phyloP scores from a whole-genome alignment of 2,329 filamentous ascomycete species.

The Pseudogymnoascus sp. region DNA sequence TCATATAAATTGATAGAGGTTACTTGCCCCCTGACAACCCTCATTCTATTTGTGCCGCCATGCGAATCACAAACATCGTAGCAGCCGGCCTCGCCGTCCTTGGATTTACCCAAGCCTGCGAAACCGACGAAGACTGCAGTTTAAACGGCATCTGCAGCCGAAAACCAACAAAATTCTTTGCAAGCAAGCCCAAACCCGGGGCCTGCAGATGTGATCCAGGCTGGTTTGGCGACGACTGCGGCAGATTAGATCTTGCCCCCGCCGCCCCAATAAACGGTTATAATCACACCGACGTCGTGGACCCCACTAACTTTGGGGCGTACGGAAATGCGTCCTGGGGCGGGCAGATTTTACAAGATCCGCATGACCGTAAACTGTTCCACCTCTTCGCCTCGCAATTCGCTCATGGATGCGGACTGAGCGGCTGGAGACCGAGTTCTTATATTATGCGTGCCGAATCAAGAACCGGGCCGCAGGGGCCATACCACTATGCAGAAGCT shows the following conservation, averaged over 20 bases:
- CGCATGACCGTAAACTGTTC: constrained; percentile 30
- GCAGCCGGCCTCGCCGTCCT: background rate
- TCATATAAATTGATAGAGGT: background rate
- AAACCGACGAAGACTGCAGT: constrained; percentile 31
- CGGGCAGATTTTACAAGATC: constrained; percentile 38
- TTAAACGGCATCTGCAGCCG: constrained; percentile 32
- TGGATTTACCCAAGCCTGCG: background rate
- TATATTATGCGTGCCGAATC: constrained; percentile 40
- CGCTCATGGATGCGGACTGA: constrained; percentile 37
- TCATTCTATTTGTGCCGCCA: background rate
- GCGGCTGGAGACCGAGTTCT: constrained; percentile 40
- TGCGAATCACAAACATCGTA: background rate
- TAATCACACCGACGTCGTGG: constrained; percentile 32
- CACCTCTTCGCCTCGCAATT: constrained; percentile 41
- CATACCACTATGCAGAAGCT: constrained; percentile 35
- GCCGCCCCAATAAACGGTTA: constrained; percentile 36
- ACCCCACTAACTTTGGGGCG: background rate
- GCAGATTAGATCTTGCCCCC: constrained; percentile 37
- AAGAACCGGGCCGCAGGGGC: constrained; percentile 34
- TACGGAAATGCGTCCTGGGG: constrained; percentile 40
- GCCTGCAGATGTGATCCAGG: constrained; percentile 31
- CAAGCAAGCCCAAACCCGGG: constrained; percentile 13
- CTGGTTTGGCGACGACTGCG: constrained; percentile 38
- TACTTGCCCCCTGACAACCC: background rate
- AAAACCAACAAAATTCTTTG: background rate